Percentiles rank a stretch among this genome's conserved stretches.
Conservation (phyloP, 441 rosid genomes). For the Euphorbia schlechtendalii region DNA sequence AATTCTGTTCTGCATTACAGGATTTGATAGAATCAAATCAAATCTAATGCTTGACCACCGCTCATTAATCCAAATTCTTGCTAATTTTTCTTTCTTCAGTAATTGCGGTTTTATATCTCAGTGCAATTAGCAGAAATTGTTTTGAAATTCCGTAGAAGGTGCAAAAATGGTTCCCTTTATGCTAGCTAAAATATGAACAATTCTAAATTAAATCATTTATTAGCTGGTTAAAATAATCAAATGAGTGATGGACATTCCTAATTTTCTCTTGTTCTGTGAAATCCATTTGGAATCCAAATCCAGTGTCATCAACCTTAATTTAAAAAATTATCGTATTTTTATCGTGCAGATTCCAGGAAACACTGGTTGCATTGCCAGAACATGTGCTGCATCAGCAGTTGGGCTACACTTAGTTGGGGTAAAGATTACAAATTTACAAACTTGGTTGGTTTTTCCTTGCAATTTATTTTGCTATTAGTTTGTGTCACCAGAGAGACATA, state of each 20-base stretch:
- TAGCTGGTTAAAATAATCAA: not conserved
- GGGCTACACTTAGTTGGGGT: slow-evolving; percentile 90
- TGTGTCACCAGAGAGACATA: not conserved
- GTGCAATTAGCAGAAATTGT: not conserved
- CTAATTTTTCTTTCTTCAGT: not conserved
- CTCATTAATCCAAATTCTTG: not conserved
- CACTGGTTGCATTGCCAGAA: slow-evolving; percentile 95
- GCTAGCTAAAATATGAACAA: not conserved
- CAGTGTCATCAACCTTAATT: not conserved
- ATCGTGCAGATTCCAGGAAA: slow-evolving; percentile 87
- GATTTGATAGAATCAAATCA: not conserved
- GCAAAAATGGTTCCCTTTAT: too few relatives aligned
- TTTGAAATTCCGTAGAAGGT: not conserved
- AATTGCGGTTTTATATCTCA: not conserved
- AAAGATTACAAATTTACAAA: slow-evolving; percentile 2
- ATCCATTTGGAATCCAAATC: not conserved
- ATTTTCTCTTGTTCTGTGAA: not conserved
- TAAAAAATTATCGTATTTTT: slow-evolving; percentile 26
- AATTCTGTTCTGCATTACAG: not conserved
- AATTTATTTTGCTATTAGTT: not conserved
- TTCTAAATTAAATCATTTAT: not conserved
- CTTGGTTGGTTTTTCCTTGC: not conserved
- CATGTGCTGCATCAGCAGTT: slow-evolving; percentile 92
- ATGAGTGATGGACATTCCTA: slow-evolving; percentile 1
- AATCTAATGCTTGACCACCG: not conserved